These are phyloP conservation scores for Aspergillus novoparasiticus DNA, from an alignment of 2,329 filamentous ascomycete species.

Conservation along the genomic window DNA sequence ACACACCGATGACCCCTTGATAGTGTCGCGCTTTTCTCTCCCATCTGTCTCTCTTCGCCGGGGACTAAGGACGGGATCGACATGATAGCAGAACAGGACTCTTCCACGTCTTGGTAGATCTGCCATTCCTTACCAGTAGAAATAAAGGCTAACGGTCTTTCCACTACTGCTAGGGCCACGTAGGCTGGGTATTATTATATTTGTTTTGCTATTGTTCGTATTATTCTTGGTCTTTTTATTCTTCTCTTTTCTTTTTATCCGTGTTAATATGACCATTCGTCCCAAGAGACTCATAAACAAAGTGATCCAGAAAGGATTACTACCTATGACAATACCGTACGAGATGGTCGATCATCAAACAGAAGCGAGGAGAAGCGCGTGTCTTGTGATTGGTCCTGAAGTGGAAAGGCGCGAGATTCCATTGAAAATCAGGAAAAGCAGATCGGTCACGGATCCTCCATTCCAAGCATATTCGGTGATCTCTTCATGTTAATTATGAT, in stretches of 20 bases:
- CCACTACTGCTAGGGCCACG: not conserved
- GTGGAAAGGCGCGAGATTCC: constrained; percentile 17
- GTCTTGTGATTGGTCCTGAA: constrained; percentile 25
- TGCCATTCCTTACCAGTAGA: not conserved
- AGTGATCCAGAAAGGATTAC: not conserved
- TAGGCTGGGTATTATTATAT: not conserved
- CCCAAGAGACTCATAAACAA: not conserved
- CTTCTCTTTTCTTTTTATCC: not conserved
- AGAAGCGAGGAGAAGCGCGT: constrained; percentile 16
- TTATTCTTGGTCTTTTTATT: not conserved
- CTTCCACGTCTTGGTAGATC: not conserved
- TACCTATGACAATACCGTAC: constrained; percentile 15
- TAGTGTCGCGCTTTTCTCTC: not conserved
- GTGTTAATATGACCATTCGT: not conserved
- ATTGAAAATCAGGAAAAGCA: constrained; percentile 4
- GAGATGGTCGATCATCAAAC: constrained; percentile 10
- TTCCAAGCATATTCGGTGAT: not conserved
- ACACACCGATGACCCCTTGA: not conserved
- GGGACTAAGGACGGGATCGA: not conserved
- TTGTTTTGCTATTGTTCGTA: not conserved
- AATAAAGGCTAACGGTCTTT: not conserved
- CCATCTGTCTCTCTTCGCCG: not conserved
- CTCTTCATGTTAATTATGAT: not conserved
- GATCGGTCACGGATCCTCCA: not conserved
- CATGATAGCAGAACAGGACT: not conserved